A percentile compares a stretch with the other conserved stretches of the same genome.
phyloP scores from a whole-genome alignment of 345 rosid species.

The Physaria fendleri region DNA sequence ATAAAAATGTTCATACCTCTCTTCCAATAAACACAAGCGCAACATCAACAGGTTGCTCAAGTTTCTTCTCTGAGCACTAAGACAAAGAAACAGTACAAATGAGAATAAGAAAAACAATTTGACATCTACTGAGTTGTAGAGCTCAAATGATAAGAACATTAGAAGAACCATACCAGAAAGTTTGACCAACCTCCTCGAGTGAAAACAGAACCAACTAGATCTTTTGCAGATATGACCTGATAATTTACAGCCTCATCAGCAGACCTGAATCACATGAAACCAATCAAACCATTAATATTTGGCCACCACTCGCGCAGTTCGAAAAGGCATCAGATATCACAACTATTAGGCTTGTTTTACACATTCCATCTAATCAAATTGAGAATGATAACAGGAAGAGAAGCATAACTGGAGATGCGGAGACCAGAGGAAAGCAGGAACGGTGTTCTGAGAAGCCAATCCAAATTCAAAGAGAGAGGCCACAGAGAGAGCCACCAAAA shows the following conservation, averaged over 20 bases:
- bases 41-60: conserved; percentile 46
- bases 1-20: conserved; percentile 62
- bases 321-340: too few relatives aligned
- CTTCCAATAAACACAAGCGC: conserved; percentile 83
- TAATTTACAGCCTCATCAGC: conserved; percentile 41
- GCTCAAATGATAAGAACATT: neutral
- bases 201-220: conserved; percentile 62
- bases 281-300: too few relatives aligned
- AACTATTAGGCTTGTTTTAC: too few relatives aligned
- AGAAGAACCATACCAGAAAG: conserved; percentile 43
- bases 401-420: conserved; percentile 31
- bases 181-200: conserved; percentile 76
- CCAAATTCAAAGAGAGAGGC: neutral
- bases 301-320: too few relatives aligned
- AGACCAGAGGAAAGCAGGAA: conserved; percentile 76
- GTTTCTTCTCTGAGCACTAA: conserved; percentile 60
- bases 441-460: conserved; percentile 33
- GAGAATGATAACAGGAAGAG: too few relatives aligned
- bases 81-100: neutral
- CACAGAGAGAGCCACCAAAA: conserved; percentile 9
- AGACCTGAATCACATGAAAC: too few relatives aligned
- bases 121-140: neutral
- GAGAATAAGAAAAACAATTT: neutral
- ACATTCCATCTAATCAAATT: too few relatives aligned
- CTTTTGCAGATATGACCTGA: conserved; percentile 56